phyloP scores from a whole-genome alignment of 805 yeast genomes.

The Sungouiozyma ichnusensis region DNA sequence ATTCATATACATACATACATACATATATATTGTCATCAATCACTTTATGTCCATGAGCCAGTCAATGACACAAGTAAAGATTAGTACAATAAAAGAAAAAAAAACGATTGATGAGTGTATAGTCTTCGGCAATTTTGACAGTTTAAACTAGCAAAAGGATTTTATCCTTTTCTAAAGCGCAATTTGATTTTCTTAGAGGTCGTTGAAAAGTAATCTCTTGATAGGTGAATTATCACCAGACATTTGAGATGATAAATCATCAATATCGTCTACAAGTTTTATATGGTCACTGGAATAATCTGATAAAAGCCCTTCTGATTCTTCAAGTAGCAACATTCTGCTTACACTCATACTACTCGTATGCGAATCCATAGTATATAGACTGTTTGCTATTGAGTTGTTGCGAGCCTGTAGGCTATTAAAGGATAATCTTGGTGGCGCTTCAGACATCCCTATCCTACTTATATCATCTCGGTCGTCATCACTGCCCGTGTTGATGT shows the following conservation, averaged over 20 bases:
- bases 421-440: constrained; percentile 22
- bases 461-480: neutral
- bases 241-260: neutral
- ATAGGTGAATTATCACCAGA: neutral
- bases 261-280: constrained; percentile 10
- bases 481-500: neutral
- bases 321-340: constrained; percentile 14
- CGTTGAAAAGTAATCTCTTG: neutral
- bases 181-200: neutral
- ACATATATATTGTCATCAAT: neutral
- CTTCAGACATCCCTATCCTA: constrained; percentile 9
- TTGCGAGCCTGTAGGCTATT: constrained; percentile 4
- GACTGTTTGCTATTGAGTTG: constrained; percentile 7
- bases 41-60: neutral
- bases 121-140: neutral
- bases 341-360: constrained; percentile 15
- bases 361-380: constrained; percentile 7
- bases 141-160: neutral
- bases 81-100: too few species aligned
- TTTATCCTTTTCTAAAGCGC: neutral
- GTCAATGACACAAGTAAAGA: neutral
- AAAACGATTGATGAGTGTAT: neutral
- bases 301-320: constrained; percentile 6
- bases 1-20: neutral
- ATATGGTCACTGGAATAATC: constrained; percentile 12